Conservation (phyloP, 768 basidiomycete genomes). For the Rhizopogon roseolus region DNA sequence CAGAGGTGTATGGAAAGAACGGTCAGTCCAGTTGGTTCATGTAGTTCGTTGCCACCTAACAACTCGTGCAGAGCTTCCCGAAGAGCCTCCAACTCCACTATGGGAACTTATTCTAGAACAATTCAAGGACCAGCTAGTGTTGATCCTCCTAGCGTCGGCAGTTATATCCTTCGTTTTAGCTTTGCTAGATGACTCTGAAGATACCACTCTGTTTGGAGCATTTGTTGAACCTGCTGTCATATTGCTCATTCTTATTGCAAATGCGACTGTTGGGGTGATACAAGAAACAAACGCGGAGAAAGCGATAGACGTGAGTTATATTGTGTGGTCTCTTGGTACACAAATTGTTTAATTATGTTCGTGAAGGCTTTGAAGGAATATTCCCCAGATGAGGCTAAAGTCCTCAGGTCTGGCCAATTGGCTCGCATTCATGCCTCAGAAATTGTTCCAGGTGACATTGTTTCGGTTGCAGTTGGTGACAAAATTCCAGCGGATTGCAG, state of each 20-base stretch:
- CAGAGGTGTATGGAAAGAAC: constrained; percentile 81
- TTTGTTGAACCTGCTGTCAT: constrained; percentile 97
- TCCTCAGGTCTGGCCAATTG: constrained; percentile 67
- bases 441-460: constrained; percentile 92
- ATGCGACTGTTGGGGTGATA: constrained; percentile 95
- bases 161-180: constrained; percentile 92
- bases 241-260: constrained; percentile 91
- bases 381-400: constrained; percentile 94
- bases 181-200: constrained; percentile 73
- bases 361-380: constrained; percentile 91
- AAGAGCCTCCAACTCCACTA: constrained; percentile 85
- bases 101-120: constrained; percentile 97
- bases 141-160: constrained; percentile 93
- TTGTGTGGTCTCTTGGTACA: not conserved
- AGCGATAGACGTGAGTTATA: constrained; percentile 85
- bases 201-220: constrained; percentile 66
- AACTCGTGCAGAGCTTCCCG: constrained; percentile 69
- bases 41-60: not conserved
- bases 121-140: constrained; percentile 97
- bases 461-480: constrained; percentile 89
- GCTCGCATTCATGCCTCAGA: constrained; percentile 77
- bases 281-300: constrained; percentile 96
- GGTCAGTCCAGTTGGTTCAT: constrained; percentile 37
- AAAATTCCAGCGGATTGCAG: constrained; percentile 95
- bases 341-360: not conserved